phyloP scores from a whole-genome alignment of 768 basidiomycete species.

The Serendipita sp. region DNA sequence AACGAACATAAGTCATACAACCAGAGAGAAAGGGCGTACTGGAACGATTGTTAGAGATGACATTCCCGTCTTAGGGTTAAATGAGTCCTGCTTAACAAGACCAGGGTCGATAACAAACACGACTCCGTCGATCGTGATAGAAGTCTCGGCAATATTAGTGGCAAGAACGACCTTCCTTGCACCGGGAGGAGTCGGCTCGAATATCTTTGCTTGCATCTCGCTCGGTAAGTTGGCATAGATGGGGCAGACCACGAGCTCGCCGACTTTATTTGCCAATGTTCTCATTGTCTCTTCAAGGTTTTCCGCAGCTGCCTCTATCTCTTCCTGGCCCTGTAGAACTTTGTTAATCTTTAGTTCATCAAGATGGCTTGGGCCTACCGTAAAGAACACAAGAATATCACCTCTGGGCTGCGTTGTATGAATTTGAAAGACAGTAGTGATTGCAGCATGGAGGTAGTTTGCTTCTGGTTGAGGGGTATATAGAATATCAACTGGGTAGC shows the following conservation, averaged over 20 bases:
- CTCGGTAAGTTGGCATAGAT: constrained; percentile 99
- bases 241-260: constrained; percentile 86
- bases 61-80: constrained; percentile 98
- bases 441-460: constrained; percentile 95
- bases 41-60: constrained; percentile 91
- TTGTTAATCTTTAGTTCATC: too few relatives aligned
- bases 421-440: constrained; percentile 97
- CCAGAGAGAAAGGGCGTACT: constrained; percentile 30
- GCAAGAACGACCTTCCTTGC: constrained; percentile 95
- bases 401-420: constrained; percentile 97
- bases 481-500: constrained; percentile 95
- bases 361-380: constrained; percentile 32
- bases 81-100: constrained; percentile 98
- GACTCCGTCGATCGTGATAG: constrained; percentile 97
- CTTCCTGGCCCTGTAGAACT: constrained; percentile 72
- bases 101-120: constrained; percentile 99
- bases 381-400: constrained; percentile 94
- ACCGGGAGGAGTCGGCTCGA: constrained; percentile 94
- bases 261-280: constrained; percentile 88
- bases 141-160: constrained; percentile 99
- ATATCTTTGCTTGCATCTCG: constrained; percentile 99
- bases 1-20: background rate
- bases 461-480: constrained; percentile 99
- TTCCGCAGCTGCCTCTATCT: constrained; percentile 95
- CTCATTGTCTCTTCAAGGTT: constrained; percentile 90